A percentile compares a stretch with the other conserved stretches of the same genome.
Conservation (phyloP, 371 early-diverging fungal genomes). For the Globomyces sp. region DNA sequence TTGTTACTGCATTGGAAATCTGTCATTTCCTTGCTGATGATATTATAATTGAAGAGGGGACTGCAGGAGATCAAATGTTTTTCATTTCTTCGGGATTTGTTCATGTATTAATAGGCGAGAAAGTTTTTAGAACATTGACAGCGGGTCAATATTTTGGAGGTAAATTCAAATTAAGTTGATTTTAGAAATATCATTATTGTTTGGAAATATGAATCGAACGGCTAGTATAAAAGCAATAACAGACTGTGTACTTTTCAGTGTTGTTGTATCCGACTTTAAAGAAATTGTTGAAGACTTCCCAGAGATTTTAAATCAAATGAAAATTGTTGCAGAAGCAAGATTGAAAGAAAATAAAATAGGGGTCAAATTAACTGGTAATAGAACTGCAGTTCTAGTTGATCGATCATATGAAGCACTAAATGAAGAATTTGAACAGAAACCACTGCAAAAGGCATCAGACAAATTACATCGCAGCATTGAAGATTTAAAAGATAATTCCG, state of each 20-base stretch:
- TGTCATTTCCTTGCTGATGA: slow-evolving; percentile 25
- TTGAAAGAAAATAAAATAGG: slow-evolving; percentile 10
- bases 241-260: slow-evolving; percentile 23
- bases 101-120: slow-evolving; percentile 18
- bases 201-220: slow-evolving; percentile 25
- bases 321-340: slow-evolving; percentile 20
- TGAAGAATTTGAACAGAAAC: too few species aligned
- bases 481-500: too few species aligned
- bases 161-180: not conserved
- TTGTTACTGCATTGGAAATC: slow-evolving; percentile 19
- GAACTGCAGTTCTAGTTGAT: not conserved
- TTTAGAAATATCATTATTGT: slow-evolving; percentile 26
- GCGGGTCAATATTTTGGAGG: slow-evolving; percentile 23
- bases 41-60: slow-evolving; percentile 21
- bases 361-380: not conserved
- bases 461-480: too few species aligned
- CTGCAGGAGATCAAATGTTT: slow-evolving; percentile 29
- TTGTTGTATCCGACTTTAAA: slow-evolving; percentile 18
- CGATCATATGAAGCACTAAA: not conserved
- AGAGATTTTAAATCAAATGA: slow-evolving; percentile 12
- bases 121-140: not conserved
- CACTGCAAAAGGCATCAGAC: too few species aligned
- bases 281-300: slow-evolving; percentile 18
- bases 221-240: slow-evolving; percentile 22
- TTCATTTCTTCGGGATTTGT: slow-evolving; percentile 23